Percentiles rank a stretch among this genome's conserved stretches.
phyloP scores from a whole-genome alignment of 129 eudicot genomes.

The Logfia minima region DNA sequence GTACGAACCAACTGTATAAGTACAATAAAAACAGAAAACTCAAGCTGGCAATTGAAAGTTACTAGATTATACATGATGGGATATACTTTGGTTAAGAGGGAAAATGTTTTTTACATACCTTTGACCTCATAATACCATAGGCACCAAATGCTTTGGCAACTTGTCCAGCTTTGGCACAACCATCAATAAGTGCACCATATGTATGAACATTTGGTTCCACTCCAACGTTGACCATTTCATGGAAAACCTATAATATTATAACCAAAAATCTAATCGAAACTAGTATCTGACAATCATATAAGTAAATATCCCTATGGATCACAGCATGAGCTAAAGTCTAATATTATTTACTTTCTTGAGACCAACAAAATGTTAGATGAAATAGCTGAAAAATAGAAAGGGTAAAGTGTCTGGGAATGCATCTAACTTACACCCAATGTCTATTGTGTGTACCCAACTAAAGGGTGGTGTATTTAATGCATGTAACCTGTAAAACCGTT shows the following conservation, averaged over 20 bases:
- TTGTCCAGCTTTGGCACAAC: constrained; percentile 98
- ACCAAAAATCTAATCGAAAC: constrained; percentile 5
- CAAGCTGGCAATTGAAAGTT: constrained; percentile 2
- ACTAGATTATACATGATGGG: neutral
- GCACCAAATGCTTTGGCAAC: constrained; percentile 99
- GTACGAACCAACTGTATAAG: constrained; percentile 37
- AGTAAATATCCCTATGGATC: neutral
- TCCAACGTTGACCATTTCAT: constrained; percentile 92
- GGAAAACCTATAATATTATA: constrained; percentile 71
- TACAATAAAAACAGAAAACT: constrained; percentile 6
- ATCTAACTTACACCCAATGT: too few relatives aligned
- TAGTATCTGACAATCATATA: constrained; percentile 9
- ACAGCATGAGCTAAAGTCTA: constrained; percentile 9
- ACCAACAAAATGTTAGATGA: constrained; percentile 2
- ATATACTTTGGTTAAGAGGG: neutral
- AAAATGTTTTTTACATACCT: constrained; percentile 50
- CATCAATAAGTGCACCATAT: constrained; percentile 98
- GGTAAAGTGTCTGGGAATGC: too few relatives aligned
- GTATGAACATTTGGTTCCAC: constrained; percentile 90
- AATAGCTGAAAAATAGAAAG: neutral
- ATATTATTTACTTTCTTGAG: constrained; percentile 4
- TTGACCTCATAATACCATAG: constrained; percentile 94
- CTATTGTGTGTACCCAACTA: too few relatives aligned
- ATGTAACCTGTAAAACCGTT: too few relatives aligned
- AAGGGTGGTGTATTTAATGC: too few relatives aligned